A percentile compares a stretch with the other conserved stretches of the same genome.
Conservation (phyloP, 345 rosid genomes). For the Anastatica hierochuntica region DNA sequence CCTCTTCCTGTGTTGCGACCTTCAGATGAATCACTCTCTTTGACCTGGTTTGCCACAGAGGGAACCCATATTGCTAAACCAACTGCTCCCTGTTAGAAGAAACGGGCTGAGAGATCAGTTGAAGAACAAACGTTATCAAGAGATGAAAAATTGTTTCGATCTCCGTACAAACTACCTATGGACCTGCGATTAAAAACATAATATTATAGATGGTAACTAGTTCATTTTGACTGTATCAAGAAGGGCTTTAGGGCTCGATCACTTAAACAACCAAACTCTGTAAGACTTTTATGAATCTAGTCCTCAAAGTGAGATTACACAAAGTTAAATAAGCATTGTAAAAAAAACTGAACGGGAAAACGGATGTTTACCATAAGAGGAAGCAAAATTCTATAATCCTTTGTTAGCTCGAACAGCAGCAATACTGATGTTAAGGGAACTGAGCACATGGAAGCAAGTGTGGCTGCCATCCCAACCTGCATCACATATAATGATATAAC, state of each 20-base stretch:
- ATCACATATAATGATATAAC: conserved; percentile 13
- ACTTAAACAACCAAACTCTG: neutral
- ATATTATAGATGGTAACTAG: neutral
- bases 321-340: too few relatives aligned
- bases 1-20: conserved; percentile 45
- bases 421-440: conserved; percentile 95
- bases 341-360: neutral
- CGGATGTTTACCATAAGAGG: conserved; percentile 76
- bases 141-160: neutral
- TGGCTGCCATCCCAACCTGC: conserved; percentile 99
- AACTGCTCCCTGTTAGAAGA: conserved; percentile 74
- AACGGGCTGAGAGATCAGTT: conserved; percentile 1
- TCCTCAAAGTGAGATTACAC: too few relatives aligned
- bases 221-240: neutral
- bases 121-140: neutral
- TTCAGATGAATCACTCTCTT: conserved; percentile 63
- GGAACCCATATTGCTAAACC: conserved; percentile 99
- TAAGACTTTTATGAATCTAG: too few relatives aligned
- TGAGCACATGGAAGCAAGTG: conserved; percentile 95
- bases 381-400: conserved; percentile 92
- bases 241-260: neutral
- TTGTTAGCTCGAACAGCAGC: conserved; percentile 91
- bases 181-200: neutral
- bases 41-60: conserved; percentile 74
- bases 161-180: too few relatives aligned